Percentiles rank a stretch among this genome's conserved stretches.
Evolutionary conservation across 1,284 basidiomycete species (phyloP).

Genomic region (Earliella scabrosa): DNA sequence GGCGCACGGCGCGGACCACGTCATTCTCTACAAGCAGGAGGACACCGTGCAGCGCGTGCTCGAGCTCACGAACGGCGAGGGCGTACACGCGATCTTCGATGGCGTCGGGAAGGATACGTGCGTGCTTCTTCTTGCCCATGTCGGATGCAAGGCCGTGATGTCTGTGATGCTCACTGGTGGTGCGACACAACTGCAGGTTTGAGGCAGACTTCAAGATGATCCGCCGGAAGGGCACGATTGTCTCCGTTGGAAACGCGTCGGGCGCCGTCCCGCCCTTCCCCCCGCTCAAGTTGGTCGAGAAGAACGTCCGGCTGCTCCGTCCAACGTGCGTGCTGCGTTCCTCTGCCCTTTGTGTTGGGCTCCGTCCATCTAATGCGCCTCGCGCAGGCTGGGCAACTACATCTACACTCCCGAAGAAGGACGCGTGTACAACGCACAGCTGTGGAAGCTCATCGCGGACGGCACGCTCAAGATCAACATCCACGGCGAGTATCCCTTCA

Average conservation of each 20-base stretch:
- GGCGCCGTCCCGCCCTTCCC: constrained; percentile 80
- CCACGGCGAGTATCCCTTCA: constrained; percentile 84
- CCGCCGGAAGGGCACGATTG: constrained; percentile 82
- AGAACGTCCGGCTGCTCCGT: constrained; percentile 83
- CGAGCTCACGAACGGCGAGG: constrained; percentile 82
- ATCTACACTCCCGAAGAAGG: constrained; percentile 76
- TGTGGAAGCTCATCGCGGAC: constrained; percentile 66
- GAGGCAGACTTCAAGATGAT: constrained; percentile 84
- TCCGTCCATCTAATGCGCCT: too few relatives aligned
- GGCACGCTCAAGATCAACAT: constrained; percentile 75
- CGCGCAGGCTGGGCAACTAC: constrained; percentile 63
- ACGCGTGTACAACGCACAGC: constrained; percentile 63
- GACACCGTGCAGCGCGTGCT: constrained; percentile 73
- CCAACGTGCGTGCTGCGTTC: constrained; percentile 59
- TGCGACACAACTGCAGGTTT: too few relatives aligned
- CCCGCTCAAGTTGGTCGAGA: constrained; percentile 75
- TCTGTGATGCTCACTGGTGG: too few relatives aligned
- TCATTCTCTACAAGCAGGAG: constrained; percentile 81
- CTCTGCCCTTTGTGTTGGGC: neutral
- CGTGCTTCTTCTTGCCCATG: too few relatives aligned
- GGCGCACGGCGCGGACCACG: constrained; percentile 83
- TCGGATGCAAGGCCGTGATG: too few relatives aligned
- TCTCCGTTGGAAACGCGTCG: constrained; percentile 93
- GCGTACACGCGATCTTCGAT: constrained; percentile 89
- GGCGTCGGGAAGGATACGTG: constrained; percentile 94